Conservation (phyloP, 345 rosid genomes). For the Lumnitzera littorea region DNA sequence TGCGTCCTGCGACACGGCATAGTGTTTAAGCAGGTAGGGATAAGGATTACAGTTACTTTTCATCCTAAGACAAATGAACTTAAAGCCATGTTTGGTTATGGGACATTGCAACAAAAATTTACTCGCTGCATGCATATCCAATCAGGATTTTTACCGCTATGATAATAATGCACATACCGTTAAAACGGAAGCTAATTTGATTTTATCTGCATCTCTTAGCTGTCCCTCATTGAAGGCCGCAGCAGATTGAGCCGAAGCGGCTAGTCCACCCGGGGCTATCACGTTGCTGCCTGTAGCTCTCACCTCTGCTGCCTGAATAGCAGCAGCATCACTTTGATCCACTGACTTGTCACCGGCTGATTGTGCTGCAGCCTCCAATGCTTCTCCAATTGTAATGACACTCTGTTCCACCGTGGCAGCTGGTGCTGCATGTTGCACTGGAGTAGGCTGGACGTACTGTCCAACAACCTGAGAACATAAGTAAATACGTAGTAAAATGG, state of each 20-base stretch:
- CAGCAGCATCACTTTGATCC: conserved; percentile 63
- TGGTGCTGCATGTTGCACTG: conserved; percentile 16
- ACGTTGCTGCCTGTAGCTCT: conserved; percentile 52
- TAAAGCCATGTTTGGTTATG: too few relatives aligned
- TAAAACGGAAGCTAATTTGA: conserved; percentile 42
- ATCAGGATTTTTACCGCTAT: neutral
- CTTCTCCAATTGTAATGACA: conserved; percentile 58
- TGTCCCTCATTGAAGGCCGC: conserved; percentile 39
- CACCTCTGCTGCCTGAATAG: conserved; percentile 67
- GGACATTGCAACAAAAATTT: neutral
- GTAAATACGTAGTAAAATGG: neutral
- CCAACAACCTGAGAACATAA: conserved; percentile 33
- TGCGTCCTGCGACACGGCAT: conserved; percentile 33
- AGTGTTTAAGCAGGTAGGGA: neutral
- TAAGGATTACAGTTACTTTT: too few relatives aligned
- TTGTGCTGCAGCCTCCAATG: conserved; percentile 43
- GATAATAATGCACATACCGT: conserved; percentile 16
- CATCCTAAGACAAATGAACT: too few relatives aligned
- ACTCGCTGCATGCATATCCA: neutral
- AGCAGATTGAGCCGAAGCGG: conserved; percentile 67
- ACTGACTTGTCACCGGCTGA: conserved; percentile 41
- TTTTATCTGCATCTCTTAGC: conserved; percentile 37
- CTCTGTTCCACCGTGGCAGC: conserved; percentile 18
- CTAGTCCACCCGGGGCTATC: conserved; percentile 43
- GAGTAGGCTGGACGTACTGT: conserved; percentile 38